A percentile compares a stretch with the other conserved stretches of the same genome.
phyloP scores from a whole-genome alignment of 495 filamentous ascomycete species.

The Penicillium fimorum region DNA sequence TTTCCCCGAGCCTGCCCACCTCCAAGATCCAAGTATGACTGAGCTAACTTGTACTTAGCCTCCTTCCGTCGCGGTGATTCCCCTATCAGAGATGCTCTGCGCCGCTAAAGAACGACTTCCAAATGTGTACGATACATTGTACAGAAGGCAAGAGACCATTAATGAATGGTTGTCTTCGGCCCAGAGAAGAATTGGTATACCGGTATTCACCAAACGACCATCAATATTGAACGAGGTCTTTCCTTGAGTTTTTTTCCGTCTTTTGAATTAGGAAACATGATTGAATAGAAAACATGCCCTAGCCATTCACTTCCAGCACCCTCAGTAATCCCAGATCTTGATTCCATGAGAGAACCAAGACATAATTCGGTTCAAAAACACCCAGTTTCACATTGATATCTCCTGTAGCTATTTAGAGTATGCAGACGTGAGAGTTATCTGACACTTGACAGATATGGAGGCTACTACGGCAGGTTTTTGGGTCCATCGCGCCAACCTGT shows the following conservation, averaged over 20 bases:
- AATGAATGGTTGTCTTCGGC: slow-evolving; percentile 10
- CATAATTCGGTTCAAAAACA: neutral
- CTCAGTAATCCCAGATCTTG: neutral
- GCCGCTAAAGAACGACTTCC: slow-evolving; percentile 34
- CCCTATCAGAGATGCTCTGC: slow-evolving; percentile 46
- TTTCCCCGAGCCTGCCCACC: slow-evolving; percentile 4
- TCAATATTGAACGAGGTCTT: slow-evolving; percentile 6
- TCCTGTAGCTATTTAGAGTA: no score
- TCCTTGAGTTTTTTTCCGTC: slow-evolving; percentile 1
- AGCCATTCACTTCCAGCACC: neutral
- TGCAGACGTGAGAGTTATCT: no score
- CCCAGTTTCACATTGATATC: no score
- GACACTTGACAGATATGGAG: no score
- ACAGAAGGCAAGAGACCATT: slow-evolving; percentile 29
- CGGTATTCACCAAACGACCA: slow-evolving; percentile 11
- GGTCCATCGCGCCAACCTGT: no score
- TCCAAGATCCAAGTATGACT: neutral
- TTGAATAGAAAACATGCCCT: slow-evolving; percentile 5
- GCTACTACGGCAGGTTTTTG: no score
- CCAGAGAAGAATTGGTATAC: slow-evolving; percentile 18
- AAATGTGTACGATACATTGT: slow-evolving; percentile 48
- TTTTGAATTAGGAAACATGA: slow-evolving; percentile 2
- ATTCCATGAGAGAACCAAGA: neutral
- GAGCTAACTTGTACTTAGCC: slow-evolving; percentile 32
- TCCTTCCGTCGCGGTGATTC: slow-evolving; percentile 50